Evolutionary conservation across 495 filamentous ascomycete genomes (phyloP), one percentile per base, ranked within the genome.

Genomic region (Hypoxylon lienhwacheense): DNA sequence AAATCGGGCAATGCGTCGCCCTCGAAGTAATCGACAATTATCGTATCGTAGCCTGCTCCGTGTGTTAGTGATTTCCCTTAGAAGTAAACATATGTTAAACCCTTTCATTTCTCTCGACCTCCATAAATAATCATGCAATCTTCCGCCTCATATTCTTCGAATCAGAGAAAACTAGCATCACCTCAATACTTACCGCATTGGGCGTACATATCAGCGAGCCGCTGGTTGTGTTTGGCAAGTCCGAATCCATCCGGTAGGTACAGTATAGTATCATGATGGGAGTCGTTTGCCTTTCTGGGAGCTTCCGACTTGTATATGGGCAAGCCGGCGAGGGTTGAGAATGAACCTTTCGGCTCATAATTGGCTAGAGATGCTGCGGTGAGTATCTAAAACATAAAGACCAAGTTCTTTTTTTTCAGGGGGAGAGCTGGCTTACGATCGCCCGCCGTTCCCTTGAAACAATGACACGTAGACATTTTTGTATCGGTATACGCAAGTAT

Each of bases 391-490:
- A 1, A 15, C 37, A 26, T 41, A 8, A 15, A 8, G 28, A 2
- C 12, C 8, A 10, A 44, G n/a, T 31, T 1, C 2, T 3, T 26
- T 42, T 2, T 1, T 21, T 7, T 31, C 5, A 44, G 21, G 5
- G 26, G 21, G 3, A 10, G 12, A 3, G 12, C 28, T 19, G 10
- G 10, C 47, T 42, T 25, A 51, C 47, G 16, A 51, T 51, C 47
- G 5, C 34, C 28, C 32, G 47, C 17, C 5, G 36, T 16, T 19
- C 47, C 47, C 12, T 35, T 51, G 20, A 51, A 51, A 42, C 47
- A 51, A 24, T 51, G 28, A 26, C 47, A 51, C 5, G 47, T 51
- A 15, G 47, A 51, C 47, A 51, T 51, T 25, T 41, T 21, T 25
- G 14, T 20, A 41, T 21, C 12, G n/a, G 4, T 25, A n/a, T n/a